Conservation (phyloP, 1,284 basidiomycete genomes). For the Cystobasidium pallidum region DNA sequence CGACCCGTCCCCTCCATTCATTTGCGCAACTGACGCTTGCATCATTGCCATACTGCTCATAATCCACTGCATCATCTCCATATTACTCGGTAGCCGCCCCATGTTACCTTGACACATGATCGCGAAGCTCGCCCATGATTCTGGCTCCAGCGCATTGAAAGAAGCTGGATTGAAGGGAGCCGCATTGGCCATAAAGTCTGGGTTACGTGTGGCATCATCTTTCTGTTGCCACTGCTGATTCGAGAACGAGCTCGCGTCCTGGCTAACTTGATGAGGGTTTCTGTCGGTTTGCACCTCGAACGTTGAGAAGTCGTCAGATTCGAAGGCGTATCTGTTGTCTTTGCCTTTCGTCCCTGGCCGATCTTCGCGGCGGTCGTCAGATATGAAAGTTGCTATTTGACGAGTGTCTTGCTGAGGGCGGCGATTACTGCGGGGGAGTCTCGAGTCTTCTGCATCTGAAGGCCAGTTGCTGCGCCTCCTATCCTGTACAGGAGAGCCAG, state of each 20-base stretch:
- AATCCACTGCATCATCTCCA: conserved; percentile 43
- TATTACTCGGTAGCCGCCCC: conserved; percentile 34
- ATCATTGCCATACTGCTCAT: conserved; percentile 43
- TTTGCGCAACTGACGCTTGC: conserved; percentile 19
- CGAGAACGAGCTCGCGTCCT: not conserved
- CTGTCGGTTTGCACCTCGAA: conserved; percentile 4
- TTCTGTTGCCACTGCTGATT: conserved; percentile 3
- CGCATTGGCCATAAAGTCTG: conserved; percentile 9
- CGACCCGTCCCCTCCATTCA: not conserved
- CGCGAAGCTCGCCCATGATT: conserved; percentile 42
- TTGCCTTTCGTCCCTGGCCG: not conserved
- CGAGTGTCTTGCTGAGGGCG: not conserved
- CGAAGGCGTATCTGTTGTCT: conserved; percentile 5
- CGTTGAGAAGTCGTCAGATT: conserved; percentile 1
- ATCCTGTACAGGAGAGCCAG: not conserved
- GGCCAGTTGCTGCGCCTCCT: not conserved
- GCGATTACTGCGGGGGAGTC: not conserved
- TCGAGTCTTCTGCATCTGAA: not conserved
- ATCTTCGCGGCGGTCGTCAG: conserved; percentile 22
- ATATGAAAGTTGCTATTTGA: conserved; percentile 34
- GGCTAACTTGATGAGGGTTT: not conserved
- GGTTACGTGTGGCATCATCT: not conserved
- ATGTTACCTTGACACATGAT: conserved; percentile 26
- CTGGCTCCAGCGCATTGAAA: conserved; percentile 28
- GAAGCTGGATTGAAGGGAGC: conserved; percentile 10